phyloP scores from a whole-genome alignment of 106 monocot species.

The Allium fistulosum region DNA sequence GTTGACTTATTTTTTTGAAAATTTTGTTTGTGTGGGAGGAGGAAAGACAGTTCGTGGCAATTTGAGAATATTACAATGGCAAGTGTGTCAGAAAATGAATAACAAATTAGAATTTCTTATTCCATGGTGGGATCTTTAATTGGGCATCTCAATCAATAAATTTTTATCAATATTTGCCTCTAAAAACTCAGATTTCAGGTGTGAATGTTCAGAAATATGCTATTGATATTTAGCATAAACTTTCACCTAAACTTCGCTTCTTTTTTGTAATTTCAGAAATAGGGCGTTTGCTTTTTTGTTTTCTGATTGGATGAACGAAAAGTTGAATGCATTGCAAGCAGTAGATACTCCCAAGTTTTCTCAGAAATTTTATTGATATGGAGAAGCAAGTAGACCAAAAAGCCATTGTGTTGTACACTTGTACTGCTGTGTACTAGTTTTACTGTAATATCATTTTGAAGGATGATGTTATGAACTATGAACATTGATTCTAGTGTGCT shows the following conservation, averaged over 20 bases:
- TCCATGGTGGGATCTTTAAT: constrained; percentile 95
- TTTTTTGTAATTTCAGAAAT: constrained; percentile 30
- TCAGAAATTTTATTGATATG: constrained; percentile 44
- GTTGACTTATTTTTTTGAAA: background rate
- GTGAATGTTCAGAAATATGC: background rate
- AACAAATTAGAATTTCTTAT: constrained; percentile 75
- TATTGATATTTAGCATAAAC: background rate
- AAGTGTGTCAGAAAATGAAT: constrained; percentile 74
- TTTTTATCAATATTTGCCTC: constrained; percentile 74
- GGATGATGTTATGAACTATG: no score
- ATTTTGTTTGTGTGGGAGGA: constrained; percentile 41
- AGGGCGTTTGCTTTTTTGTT: constrained; percentile 88
- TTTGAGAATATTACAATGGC: constrained; percentile 73
- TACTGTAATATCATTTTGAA: no score
- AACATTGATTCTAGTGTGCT: no score
- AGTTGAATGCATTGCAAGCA: constrained; percentile 27
- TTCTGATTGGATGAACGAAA: constrained; percentile 39
- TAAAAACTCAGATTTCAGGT: constrained; percentile 77
- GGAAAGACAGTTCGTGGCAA: constrained; percentile 80
- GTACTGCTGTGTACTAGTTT: no score
- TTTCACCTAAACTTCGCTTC: background rate
- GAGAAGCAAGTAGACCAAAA: constrained; percentile 43
- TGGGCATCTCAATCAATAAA: constrained; percentile 85
- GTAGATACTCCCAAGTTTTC: constrained; percentile 61
- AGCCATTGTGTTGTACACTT: no score